phyloP scores from a whole-genome alignment of 176 grass and related monocot species.

The Oryza punctata region DNA sequence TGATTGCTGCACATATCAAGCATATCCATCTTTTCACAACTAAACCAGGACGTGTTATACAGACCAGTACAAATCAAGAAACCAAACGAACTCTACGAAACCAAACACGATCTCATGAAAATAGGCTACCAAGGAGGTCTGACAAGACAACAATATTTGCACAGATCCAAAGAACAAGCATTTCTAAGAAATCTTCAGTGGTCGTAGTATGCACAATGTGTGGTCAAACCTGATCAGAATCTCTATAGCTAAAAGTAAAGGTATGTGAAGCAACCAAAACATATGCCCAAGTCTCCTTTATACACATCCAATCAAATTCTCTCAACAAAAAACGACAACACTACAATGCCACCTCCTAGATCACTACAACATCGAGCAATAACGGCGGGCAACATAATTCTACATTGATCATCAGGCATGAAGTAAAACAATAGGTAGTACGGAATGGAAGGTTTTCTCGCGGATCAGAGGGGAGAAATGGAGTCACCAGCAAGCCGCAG shows the following conservation, averaged over 20 bases:
- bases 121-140: not conserved
- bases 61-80: not conserved
- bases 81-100: not conserved
- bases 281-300: not conserved
- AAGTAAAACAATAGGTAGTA: not conserved
- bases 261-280: slow-evolving; percentile 26
- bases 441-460: not conserved
- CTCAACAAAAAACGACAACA: not conserved
- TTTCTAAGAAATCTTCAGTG: not conserved
- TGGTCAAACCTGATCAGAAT: slow-evolving; percentile 15
- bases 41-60: slow-evolving; percentile 11
- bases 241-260: not conserved
- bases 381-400: slow-evolving; percentile 5
- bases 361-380: not conserved
- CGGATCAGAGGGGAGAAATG: not conserved
- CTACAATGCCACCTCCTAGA: slow-evolving; percentile 1
- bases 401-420: not conserved
- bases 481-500: slow-evolving; percentile 82
- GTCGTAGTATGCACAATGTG: not conserved
- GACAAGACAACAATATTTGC: not conserved
- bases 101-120: slow-evolving; percentile 10
- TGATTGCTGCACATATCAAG: slow-evolving; percentile 2
- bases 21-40: slow-evolving; percentile 1
- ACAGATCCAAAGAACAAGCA: not conserved
- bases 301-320: slow-evolving; percentile 8